Evolutionary conservation across 768 basidiomycete genomes (phyloP).

Genomic region (Hypholoma fasciculare): DNA sequence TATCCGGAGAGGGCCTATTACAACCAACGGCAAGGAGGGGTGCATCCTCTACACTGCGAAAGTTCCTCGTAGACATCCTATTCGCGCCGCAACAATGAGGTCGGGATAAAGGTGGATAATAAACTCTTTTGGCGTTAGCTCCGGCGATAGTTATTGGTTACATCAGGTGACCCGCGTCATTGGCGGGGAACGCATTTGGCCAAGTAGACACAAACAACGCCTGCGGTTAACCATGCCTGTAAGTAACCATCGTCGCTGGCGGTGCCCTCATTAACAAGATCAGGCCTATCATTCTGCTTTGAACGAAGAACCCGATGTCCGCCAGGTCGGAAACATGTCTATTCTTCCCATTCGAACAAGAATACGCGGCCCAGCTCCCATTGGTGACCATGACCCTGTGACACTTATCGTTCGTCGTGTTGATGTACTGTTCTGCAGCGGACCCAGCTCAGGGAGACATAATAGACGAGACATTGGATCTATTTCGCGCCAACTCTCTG

Average conservation of each 20-base stretch:
- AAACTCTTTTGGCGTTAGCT: not conserved
- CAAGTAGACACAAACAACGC: slow-evolving; percentile 31
- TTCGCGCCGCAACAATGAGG: not conserved
- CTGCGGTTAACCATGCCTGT: slow-evolving; percentile 48
- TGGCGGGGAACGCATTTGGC: slow-evolving; percentile 8
- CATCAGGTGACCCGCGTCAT: slow-evolving; percentile 29
- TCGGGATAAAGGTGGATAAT: not conserved
- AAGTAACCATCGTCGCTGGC: slow-evolving; percentile 25
- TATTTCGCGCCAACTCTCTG: slow-evolving; percentile 98
- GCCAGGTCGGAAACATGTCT: slow-evolving; percentile 87
- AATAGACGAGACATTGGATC: slow-evolving; percentile 92
- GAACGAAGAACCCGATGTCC: slow-evolving; percentile 80
- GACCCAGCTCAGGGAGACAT: slow-evolving; percentile 83
- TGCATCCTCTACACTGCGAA: slow-evolving; percentile 40
- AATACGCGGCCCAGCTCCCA: slow-evolving; percentile 89
- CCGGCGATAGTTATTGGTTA: slow-evolving; percentile 6
- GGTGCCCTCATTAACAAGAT: slow-evolving; percentile 13
- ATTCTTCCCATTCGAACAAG: slow-evolving; percentile 90
- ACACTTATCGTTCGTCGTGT: slow-evolving; percentile 4
- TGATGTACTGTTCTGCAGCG: slow-evolving; percentile 43
- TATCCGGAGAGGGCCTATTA: slow-evolving; percentile 64
- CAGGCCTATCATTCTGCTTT: slow-evolving; percentile 97
- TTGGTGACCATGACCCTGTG: slow-evolving; percentile 44
- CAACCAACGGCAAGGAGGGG: slow-evolving; percentile 47
- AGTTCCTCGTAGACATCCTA: slow-evolving; percentile 8